Evolutionary conservation across 257 asterid species (phyloP).

Genomic region (Ligustrum vulgare): DNA sequence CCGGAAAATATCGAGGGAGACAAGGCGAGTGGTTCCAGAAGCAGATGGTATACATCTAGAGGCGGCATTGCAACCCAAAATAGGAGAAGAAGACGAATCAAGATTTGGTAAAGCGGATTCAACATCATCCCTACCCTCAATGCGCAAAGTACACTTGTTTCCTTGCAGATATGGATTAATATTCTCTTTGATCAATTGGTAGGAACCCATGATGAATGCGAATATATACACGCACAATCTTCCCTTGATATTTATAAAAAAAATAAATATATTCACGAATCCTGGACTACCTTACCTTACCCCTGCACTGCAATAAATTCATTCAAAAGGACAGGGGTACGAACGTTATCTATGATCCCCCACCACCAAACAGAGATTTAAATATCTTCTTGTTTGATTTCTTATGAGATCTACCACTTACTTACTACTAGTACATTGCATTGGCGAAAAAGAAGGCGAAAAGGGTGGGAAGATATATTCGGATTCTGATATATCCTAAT

Average conservation of each 20-base stretch:
- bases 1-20: slow-evolving; percentile 60
- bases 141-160: slow-evolving; percentile 26
- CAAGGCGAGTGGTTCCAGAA: slow-evolving; percentile 38
- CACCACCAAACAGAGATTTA: not conserved
- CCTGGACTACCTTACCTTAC: not conserved
- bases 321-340: not conserved
- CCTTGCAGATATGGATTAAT: slow-evolving; percentile 22
- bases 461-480: not conserved
- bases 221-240: too few relatives aligned
- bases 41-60: not conserved
- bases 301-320: not conserved
- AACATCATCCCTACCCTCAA: slow-evolving; percentile 23
- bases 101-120: slow-evolving; percentile 30
- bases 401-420: not conserved
- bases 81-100: slow-evolving; percentile 24
- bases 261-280: not conserved
- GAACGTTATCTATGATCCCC: not conserved
- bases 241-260: not conserved
- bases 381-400: not conserved
- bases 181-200: slow-evolving; percentile 38
- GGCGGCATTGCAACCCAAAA: slow-evolving; percentile 3
- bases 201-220: slow-evolving; percentile 40
- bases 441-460: not conserved
- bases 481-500: too few relatives aligned
- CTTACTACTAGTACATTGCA: not conserved